Base-by-base conservation (phyloP, 2,329 filamentous ascomycete species). In the Pochonia chlamydosporia region DNA sequence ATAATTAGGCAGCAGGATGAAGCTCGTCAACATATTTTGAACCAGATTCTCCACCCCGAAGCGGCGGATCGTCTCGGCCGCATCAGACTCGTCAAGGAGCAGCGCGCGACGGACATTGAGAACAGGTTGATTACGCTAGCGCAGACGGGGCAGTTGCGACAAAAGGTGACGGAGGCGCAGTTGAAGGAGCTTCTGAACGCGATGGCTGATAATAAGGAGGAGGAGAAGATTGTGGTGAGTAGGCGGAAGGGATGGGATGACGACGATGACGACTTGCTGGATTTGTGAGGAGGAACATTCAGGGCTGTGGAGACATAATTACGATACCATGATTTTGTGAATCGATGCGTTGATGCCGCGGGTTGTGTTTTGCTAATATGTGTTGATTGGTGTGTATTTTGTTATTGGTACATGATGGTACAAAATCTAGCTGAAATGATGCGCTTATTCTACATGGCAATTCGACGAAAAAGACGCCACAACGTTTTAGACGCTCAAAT, bases 41-140 rank as follows among this genome's bases (percentile, higher is more conserved):
- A 79, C 58, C 93, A 97, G 69, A 97, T 99, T 73, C 88, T 99
- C 52, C 85, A 91, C 60, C 93, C 93, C 56, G 89, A 92, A 62
- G 93, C 93, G 16, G 87, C 89, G 51, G 93, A 99, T 71, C 87
- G 93, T 13, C 79, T 99, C 1, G 89, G 89, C 48, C 89, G 93
- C 55, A 97, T 99, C 71, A 86, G 92, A 28, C 83, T 99, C 51
- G 93, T 99, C 63, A 97, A 97, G 71, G 89, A 91, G 65, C 84
- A 85, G 58, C 88, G 93, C 60, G 93, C 93, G 30, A 80, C 78
- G 52, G 90, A 96, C 61, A 82, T 99, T 48, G 93, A 99, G 74
- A 91, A 95, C 75, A 73, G 92, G 43, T 79, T 99, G 48, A 91
- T 99, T 67, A 90, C 85, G 82, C 80, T 99, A 49, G 92, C 93